Conservation (phyloP, 2,329 filamentous ascomycete species). For the Curvularia lunata region DNA sequence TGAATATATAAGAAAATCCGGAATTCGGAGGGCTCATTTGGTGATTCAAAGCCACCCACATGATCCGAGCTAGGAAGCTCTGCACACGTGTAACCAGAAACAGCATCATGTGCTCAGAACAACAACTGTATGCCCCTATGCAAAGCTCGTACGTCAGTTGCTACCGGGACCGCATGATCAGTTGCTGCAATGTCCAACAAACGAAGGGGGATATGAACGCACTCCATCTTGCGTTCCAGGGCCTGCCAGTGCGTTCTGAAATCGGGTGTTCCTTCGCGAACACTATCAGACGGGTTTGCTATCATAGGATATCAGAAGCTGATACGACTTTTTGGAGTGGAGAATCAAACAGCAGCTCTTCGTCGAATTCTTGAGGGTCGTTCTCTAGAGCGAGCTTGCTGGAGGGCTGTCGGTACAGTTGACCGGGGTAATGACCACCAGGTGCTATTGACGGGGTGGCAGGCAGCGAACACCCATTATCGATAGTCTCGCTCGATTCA, state of each 20-base stretch:
- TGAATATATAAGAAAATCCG: not conserved
- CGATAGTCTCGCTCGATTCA: not conserved
- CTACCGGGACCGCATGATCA: not conserved
- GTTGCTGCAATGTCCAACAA: not conserved
- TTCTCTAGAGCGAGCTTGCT: not conserved
- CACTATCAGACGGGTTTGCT: not conserved
- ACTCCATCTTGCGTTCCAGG: not conserved
- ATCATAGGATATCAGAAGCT: not conserved
- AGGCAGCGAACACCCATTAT: not conserved
- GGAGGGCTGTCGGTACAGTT: not conserved
- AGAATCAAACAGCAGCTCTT: slow-evolving; percentile 8
- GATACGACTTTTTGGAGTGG: not conserved
- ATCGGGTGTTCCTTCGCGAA: not conserved
- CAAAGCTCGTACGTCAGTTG: not conserved
- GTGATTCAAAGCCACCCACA: not conserved
- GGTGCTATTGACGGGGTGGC: too few species aligned
- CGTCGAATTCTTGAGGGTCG: not conserved
- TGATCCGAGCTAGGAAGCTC: too few species aligned
- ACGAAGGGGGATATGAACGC: not conserved
- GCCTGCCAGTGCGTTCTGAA: not conserved
- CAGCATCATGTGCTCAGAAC: not conserved
- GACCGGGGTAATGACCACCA: not conserved
- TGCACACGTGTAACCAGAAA: not conserved
- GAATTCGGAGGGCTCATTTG: not conserved
- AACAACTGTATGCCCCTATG: not conserved